phyloP scores from a whole-genome alignment of 1,284 basidiomycete species.

The Coniferiporia sulphurascens region DNA sequence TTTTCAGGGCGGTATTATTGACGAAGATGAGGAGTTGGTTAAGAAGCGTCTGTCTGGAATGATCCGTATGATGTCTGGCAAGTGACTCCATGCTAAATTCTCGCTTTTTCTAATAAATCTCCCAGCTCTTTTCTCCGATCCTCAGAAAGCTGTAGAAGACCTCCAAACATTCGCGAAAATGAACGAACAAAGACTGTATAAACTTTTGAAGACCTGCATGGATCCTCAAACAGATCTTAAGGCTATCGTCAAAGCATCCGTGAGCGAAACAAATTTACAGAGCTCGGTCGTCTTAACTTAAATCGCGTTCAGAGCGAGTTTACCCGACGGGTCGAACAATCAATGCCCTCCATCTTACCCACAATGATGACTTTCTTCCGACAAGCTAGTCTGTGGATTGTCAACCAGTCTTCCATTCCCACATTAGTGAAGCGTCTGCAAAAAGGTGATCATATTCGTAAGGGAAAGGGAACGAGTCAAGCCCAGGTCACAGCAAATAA shows the following conservation, averaged over 20 bases:
- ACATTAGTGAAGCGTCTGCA: slow-evolving; percentile 69
- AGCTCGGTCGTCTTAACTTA: not conserved
- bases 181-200: slow-evolving; percentile 86
- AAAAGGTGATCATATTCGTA: slow-evolving; percentile 31
- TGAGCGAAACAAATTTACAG: slow-evolving; percentile 31
- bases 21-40: slow-evolving; percentile 65
- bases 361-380: slow-evolving; percentile 78
- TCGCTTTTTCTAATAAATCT: slow-evolving; percentile 2
- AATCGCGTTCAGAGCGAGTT: slow-evolving; percentile 60
- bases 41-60: slow-evolving; percentile 50
- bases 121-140: slow-evolving; percentile 60
- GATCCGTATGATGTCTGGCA: slow-evolving; percentile 60
- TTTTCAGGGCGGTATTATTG: slow-evolving; percentile 79
- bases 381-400: slow-evolving; percentile 63
- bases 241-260: slow-evolving; percentile 72
- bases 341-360: slow-evolving; percentile 51
- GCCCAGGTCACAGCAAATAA: slow-evolving; percentile 37
- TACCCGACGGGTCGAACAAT: slow-evolving; percentile 67
- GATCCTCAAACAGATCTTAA: slow-evolving; percentile 84
- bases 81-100: slow-evolving; percentile 21
- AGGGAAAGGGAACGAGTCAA: slow-evolving; percentile 32
- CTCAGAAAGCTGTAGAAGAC: slow-evolving; percentile 73
- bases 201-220: slow-evolving; percentile 75
- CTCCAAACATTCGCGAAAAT: slow-evolving; percentile 79
- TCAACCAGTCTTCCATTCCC: slow-evolving; percentile 85